Conservation (phyloP, 78 protist species). For the Guillardia theta region DNA sequence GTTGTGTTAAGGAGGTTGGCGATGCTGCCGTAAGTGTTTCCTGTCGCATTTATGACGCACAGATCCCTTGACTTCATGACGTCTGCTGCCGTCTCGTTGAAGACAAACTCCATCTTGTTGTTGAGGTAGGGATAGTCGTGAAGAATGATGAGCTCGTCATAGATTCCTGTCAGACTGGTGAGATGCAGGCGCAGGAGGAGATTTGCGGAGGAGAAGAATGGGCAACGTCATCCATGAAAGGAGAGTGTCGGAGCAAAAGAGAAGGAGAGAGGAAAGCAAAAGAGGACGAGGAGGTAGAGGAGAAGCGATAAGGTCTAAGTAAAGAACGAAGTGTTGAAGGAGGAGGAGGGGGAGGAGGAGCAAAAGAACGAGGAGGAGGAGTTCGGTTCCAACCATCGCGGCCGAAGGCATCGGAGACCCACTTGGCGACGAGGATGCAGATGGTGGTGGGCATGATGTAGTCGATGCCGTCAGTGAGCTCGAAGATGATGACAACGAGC, state of each 20-base stretch:
- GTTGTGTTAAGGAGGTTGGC: neutral
- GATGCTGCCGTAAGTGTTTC: neutral
- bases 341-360: no score
- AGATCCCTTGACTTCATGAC: neutral
- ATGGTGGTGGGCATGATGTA: slow-evolving; percentile 5
- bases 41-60: neutral
- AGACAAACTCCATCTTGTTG: slow-evolving; percentile 9
- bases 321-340: no score
- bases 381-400: neutral
- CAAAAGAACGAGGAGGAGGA: no score
- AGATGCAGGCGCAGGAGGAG: neutral
- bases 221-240: no score
- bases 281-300: no score
- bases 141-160: slow-evolving; percentile 14
- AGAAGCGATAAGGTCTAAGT: no score
- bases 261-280: no score
- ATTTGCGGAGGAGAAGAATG: no score
- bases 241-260: no score
- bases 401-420: slow-evolving; percentile 14
- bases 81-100: slow-evolving; percentile 5
- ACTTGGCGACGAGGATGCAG: neutral
- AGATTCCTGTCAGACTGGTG: neutral
- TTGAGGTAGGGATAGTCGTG: slow-evolving; percentile 29
- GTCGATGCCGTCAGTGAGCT: slow-evolving; percentile 26
- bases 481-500: slow-evolving; percentile 7